These are phyloP conservation scores for Gossypium gossypioides DNA, from an alignment of 441 rosid genomes.

Conservation along the genomic window DNA sequence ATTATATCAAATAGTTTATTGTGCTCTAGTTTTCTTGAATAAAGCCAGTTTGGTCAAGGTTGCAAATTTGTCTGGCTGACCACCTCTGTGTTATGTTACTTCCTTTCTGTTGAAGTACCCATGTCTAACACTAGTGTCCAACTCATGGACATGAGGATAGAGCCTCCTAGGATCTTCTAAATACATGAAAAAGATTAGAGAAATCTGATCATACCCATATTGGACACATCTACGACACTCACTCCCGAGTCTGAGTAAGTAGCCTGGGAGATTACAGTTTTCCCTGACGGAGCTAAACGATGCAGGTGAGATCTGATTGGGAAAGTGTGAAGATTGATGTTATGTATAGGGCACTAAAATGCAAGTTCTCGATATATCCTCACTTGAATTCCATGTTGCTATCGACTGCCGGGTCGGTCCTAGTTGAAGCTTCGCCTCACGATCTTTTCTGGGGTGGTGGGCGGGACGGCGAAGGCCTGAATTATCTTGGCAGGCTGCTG, in stretches of 20 bases:
- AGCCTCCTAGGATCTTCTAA: not conserved
- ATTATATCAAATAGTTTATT: not conserved
- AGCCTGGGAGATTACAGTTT: not conserved
- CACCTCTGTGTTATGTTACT: not conserved
- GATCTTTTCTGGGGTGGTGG: constrained; percentile 96
- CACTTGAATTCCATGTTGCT: constrained; percentile 68
- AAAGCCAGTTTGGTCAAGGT: not conserved
- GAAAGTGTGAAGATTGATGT: constrained; percentile 59
- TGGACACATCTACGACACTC: not conserved
- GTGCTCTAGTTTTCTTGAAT: too few relatives aligned
- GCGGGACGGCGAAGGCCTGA: constrained; percentile 84
- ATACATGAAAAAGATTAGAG: not conserved
- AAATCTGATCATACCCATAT: not conserved
- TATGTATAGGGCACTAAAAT: constrained; percentile 65
- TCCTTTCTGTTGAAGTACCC: not conserved
- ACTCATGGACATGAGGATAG: not conserved
- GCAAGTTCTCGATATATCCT: constrained; percentile 81
- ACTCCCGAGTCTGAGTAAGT: not conserved
- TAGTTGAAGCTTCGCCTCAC: constrained; percentile 86
- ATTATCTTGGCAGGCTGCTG: constrained; percentile 73
- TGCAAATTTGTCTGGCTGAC: not conserved
- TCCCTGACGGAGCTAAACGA: not conserved
- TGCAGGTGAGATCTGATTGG: constrained; percentile 81
- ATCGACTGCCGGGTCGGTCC: constrained; percentile 64
- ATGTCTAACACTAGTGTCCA: not conserved